phyloP scores from a whole-genome alignment of 1,139 yeast genomes.

The Blastobotrys persicus region DNA sequence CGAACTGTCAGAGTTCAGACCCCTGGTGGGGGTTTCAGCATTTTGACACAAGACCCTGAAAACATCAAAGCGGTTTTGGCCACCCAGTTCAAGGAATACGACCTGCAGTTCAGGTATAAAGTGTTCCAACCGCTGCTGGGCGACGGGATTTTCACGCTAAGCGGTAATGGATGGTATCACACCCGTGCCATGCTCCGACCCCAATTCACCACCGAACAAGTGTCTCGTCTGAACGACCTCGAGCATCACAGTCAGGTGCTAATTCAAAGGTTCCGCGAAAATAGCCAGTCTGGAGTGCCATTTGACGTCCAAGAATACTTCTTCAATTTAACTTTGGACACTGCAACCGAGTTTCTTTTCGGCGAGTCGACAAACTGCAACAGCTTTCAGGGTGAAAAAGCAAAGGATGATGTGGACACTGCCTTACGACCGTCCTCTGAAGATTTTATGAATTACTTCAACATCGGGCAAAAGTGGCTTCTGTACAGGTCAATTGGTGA shows the following conservation, averaged over 20 bases:
- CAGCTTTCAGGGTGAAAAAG: slow-evolving; percentile 16
- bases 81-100: slow-evolving; percentile 49
- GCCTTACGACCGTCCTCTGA: slow-evolving; percentile 16
- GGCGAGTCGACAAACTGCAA: slow-evolving; percentile 49
- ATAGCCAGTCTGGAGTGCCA: slow-evolving; percentile 28
- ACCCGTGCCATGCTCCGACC: slow-evolving; percentile 59
- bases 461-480: slow-evolving; percentile 41
- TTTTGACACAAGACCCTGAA: slow-evolving; percentile 49
- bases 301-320: slow-evolving; percentile 52
- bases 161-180: slow-evolving; percentile 57
- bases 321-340: slow-evolving; percentile 53
- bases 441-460: slow-evolving; percentile 33
- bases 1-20: slow-evolving; percentile 18
- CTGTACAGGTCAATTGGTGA: slow-evolving; percentile 42
- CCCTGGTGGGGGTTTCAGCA: slow-evolving; percentile 19
- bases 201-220: slow-evolving; percentile 56
- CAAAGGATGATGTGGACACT: neutral
- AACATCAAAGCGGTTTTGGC: slow-evolving; percentile 38
- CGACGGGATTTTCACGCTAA: slow-evolving; percentile 57
- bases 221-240: slow-evolving; percentile 48
- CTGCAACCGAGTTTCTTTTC: slow-evolving; percentile 58
- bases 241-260: slow-evolving; percentile 43
- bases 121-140: slow-evolving; percentile 48
- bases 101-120: slow-evolving; percentile 49
- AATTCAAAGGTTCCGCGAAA: slow-evolving; percentile 14